Conservation (phyloP, 768 basidiomycete species). For the Suillus subluteus region DNA sequence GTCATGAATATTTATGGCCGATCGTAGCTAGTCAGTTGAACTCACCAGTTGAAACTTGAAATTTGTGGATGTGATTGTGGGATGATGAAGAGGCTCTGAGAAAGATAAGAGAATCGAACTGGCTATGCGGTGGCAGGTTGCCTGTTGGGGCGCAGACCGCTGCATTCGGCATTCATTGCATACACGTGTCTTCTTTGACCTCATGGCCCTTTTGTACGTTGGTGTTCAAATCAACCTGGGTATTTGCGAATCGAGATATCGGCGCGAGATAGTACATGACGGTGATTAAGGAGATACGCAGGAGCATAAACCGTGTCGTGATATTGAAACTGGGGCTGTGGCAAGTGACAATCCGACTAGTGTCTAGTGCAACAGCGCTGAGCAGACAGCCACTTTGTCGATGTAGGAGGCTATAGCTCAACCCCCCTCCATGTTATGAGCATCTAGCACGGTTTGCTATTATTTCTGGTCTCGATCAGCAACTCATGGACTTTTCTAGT, state of each 20-base stretch:
- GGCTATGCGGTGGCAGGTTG: neutral
- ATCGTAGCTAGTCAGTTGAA: neutral
- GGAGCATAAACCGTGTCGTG: neutral
- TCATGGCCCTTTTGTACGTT: neutral
- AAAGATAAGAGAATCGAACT: neutral
- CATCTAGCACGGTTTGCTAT: neutral
- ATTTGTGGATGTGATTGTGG: neutral
- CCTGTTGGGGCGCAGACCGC: neutral
- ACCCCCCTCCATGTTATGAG: neutral
- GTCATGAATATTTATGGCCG: neutral
- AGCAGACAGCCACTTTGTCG: neutral
- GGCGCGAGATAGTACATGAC: neutral
- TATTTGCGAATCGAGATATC: neutral
- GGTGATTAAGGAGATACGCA: neutral
- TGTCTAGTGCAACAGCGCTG: neutral
- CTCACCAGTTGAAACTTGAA: neutral
- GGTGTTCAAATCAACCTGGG: neutral
- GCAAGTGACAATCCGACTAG: neutral
- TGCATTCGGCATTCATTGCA: neutral
- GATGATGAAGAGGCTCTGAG: neutral
- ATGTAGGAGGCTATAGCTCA: neutral
- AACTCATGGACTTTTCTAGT: neutral
- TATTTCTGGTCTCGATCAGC: neutral
- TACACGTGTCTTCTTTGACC: constrained; percentile 1
- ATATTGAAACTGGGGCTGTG: neutral